Evolutionary conservation across 345 rosid species (phyloP).

Genomic region (Euphorbia pulcherrima): DNA sequence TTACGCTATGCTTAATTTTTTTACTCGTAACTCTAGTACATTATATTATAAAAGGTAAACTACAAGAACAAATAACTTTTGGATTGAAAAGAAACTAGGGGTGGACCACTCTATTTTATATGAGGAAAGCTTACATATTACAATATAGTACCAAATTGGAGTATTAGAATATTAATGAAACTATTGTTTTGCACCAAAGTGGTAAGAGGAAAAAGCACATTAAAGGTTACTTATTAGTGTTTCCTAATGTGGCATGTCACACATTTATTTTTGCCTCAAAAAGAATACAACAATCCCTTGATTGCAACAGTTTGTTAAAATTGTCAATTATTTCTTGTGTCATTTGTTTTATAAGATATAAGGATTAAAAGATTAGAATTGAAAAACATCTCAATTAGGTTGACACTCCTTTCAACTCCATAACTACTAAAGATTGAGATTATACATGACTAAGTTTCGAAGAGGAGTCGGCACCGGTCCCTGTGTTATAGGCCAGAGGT

Average conservation of each 20-base stretch:
- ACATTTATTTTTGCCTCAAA: background rate
- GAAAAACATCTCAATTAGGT: no score
- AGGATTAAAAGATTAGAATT: no score
- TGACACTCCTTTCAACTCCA: no score
- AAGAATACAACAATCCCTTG: background rate
- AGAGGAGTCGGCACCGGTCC: no score
- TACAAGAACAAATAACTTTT: no score
- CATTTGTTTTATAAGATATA: no score
- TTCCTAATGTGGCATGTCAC: background rate
- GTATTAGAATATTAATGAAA: background rate
- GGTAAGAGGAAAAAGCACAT: background rate
- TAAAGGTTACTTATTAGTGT: background rate
- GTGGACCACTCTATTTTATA: background rate
- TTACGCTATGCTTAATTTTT: no score
- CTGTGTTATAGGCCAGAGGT: no score
- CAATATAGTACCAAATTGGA: background rate
- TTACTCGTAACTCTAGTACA: no score
- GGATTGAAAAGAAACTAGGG: background rate
- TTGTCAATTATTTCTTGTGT: background rate
- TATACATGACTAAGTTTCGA: no score
- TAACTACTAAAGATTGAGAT: no score
- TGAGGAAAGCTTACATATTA: background rate
- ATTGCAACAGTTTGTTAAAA: background rate
- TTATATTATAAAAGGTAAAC: no score
- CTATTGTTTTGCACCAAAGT: conserved; percentile 2